Percentiles rank a stretch among this genome's conserved stretches.
phyloP scores from a whole-genome alignment of 768 basidiomycete genomes.

The Tulasnella sp. region DNA sequence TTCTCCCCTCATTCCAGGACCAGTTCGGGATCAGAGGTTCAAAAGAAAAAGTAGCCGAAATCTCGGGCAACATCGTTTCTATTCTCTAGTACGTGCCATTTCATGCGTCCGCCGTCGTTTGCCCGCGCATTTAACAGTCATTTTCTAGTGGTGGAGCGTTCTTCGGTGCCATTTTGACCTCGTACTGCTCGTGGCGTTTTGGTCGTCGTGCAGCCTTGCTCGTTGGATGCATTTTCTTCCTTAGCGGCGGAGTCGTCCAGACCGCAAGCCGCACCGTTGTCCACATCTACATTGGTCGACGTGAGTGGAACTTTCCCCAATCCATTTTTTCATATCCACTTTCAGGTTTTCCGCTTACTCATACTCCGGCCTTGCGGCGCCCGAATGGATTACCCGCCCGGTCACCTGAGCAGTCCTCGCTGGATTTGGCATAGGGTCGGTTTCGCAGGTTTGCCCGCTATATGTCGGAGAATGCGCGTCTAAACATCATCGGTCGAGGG shows the following conservation, averaged over 20 bases:
- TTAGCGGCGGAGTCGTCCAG: slow-evolving; percentile 14
- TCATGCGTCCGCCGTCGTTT: neutral
- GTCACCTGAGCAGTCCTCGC: slow-evolving; percentile 12
- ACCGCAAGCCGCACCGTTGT: neutral
- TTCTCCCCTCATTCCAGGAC: slow-evolving; percentile 23
- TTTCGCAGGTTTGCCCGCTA: slow-evolving; percentile 21
- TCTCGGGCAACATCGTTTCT: slow-evolving; percentile 23
- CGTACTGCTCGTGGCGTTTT: slow-evolving; percentile 7
- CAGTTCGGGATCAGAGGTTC: slow-evolving; percentile 14
- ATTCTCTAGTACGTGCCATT: slow-evolving; percentile 16
- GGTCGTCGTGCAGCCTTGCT: slow-evolving; percentile 13
- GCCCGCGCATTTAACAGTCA: neutral
- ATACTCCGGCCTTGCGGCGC: neutral
- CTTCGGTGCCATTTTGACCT: slow-evolving; percentile 18
- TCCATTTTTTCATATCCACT: neutral
- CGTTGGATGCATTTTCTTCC: slow-evolving; percentile 21
- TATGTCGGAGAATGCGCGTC: slow-evolving; percentile 24
- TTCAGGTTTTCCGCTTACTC: slow-evolving; percentile 3
- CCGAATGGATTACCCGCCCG: neutral
- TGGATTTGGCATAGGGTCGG: slow-evolving; percentile 21
- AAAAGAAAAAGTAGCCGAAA: neutral
- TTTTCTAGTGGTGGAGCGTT: slow-evolving; percentile 20
- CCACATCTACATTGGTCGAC: slow-evolving; percentile 17
- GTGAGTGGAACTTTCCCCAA: neutral
- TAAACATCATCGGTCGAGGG: slow-evolving; percentile 16